Percentiles rank a stretch among this genome's conserved stretches.
Conservation (phyloP, 371 early-diverging fungal species). For the Mucor indicus region DNA sequence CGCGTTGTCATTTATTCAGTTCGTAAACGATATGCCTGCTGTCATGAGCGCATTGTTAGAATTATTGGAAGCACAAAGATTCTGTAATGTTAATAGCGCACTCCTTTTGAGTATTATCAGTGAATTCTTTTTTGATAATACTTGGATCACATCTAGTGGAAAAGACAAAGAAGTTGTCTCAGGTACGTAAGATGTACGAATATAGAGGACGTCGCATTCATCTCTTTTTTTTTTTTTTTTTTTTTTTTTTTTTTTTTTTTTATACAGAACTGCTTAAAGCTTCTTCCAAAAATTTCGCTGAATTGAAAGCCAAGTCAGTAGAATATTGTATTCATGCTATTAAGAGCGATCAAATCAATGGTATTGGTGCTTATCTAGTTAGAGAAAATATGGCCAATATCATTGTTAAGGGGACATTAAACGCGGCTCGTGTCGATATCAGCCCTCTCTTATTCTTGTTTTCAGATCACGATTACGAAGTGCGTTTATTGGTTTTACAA, state of each 20-base stretch:
- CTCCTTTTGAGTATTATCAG: constrained; percentile 46
- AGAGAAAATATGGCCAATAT: constrained; percentile 47
- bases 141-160: constrained; percentile 32
- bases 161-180: constrained; percentile 13
- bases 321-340: constrained; percentile 4
- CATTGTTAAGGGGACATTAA: constrained; percentile 30
- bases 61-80: constrained; percentile 16
- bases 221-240: neutral
- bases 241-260: neutral
- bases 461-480: constrained; percentile 55
- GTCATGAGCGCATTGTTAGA: constrained; percentile 16
- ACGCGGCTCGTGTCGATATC: constrained; percentile 8
- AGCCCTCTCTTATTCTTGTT: constrained; percentile 25
- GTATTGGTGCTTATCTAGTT: constrained; percentile 47
- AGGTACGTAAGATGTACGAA: constrained; percentile 11
- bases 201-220: neutral
- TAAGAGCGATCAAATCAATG: constrained; percentile 19
- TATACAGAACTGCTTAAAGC: constrained; percentile 15
- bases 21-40: constrained; percentile 36
- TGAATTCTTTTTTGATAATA: constrained; percentile 53
- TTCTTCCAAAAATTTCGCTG: constrained; percentile 4
- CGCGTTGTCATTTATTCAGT: constrained; percentile 23
- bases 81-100: constrained; percentile 39
- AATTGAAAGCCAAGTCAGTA: neutral
- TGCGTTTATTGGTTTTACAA: constrained; percentile 52